Base-by-base conservation (phyloP, 2,329 filamentous ascomycete species). In the Cladosporium oxysporum region DNA sequence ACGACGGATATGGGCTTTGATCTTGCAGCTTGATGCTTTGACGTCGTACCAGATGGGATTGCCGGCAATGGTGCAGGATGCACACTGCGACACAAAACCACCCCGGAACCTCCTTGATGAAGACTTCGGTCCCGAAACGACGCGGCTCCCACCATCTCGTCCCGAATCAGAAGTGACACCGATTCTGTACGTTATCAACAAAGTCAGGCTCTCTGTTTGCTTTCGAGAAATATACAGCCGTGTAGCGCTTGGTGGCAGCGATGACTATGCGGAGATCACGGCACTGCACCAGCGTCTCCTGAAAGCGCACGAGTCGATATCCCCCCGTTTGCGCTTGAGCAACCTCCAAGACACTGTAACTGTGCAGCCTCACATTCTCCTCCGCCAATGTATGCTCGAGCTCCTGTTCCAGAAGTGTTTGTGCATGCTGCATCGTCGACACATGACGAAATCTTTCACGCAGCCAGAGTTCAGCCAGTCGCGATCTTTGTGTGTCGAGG, bases 21-120 rank as follows among this genome's bases (percentile, higher is more conserved):
- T 59, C 37, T 12, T 59, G 26, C 57, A 59, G 33, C 57, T 59
- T 11, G 57, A 59, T 26, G 33, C 33, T 10, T 29, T 59, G 21
- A 37, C 37, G 23, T 37, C 57, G 18, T 37, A 41, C 33, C 33
- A 59, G 33, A 31, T 37, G n/a, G 57, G 57, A 5, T 44, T 59
- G 57, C 57, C 57, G 8, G 26, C 33, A 10, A 37, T 59, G 33
- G 35, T 59, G n/a, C 33, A 59, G 12, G 33, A 47, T 47, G 29
- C 26, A 12, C 33, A 59, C 26, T 41, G 33, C 33, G 57, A 59
- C 33, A 59, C 57, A 12, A 59, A 23, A 21, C 16, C 37, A 29
- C 57, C 57, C 5, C 28, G 37, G 7, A 59, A 59, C 23, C 57
- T 59, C 21, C 21, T 59, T 2, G 57, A 59, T 26, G 57, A 59